A percentile compares a stretch with the other conserved stretches of the same genome.
Conservation (phyloP, 2,329 filamentous ascomycete genomes). For the Neoscytalidium dimidiatum region DNA sequence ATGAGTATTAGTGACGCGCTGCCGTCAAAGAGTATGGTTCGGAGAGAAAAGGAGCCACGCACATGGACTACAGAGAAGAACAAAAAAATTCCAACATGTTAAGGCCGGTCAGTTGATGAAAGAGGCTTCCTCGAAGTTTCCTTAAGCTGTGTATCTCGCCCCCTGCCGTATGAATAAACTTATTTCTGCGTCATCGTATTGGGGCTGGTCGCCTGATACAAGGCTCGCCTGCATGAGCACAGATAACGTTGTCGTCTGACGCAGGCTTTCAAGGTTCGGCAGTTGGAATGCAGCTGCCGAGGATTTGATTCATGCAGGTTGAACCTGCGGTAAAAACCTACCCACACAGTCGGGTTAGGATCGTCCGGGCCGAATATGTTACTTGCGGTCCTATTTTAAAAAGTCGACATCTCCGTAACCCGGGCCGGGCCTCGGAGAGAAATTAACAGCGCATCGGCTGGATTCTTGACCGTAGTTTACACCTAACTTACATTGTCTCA, state of each 20-base stretch:
- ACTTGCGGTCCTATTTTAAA: too few relatives aligned
- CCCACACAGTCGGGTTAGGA: background rate
- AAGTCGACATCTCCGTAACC: too few relatives aligned
- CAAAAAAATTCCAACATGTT: background rate
- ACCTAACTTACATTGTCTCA: too few relatives aligned
- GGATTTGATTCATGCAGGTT: background rate
- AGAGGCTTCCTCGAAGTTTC: too few relatives aligned
- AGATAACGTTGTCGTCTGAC: background rate
- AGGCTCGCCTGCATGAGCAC: too few relatives aligned
- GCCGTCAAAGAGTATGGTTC: background rate
- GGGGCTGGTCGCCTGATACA: too few relatives aligned
- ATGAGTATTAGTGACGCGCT: slow-evolving; percentile 26
- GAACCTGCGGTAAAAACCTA: background rate
- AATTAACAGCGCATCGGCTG: too few relatives aligned
- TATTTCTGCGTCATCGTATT: too few relatives aligned
- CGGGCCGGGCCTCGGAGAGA: too few relatives aligned
- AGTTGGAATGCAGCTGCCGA: background rate
- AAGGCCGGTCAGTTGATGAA: background rate
- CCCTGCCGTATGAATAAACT: too few relatives aligned
- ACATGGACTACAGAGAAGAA: background rate
- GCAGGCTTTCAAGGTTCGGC: background rate
- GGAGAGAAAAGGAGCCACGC: too few relatives aligned
- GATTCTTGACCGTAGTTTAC: too few relatives aligned
- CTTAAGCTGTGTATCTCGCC: background rate
- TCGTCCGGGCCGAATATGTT: background rate